phyloP scores from a whole-genome alignment of 2,329 filamentous ascomycete species.

The Pseudocercospora fijiensis region DNA sequence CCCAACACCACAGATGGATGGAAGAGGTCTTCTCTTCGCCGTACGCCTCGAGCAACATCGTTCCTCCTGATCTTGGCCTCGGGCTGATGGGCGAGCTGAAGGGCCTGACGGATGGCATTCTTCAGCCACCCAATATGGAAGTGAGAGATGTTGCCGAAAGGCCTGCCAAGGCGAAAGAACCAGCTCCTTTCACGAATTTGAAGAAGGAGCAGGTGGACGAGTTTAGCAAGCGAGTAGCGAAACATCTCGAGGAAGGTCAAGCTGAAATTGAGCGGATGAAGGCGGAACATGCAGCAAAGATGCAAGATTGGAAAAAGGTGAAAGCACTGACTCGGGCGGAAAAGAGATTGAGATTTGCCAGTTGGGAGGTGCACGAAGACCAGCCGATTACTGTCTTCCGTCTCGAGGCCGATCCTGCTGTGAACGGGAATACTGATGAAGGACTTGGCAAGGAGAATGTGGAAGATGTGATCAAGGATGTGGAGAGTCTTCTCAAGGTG shows the following conservation, averaged over 20 bases:
- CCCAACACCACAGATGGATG: constrained; percentile 98
- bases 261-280: constrained; percentile 84
- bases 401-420: constrained; percentile 50
- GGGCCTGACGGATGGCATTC: constrained; percentile 78
- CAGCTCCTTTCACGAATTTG: constrained; percentile 60
- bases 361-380: constrained; percentile 47
- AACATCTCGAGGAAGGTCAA: constrained; percentile 70
- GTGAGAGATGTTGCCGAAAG: constrained; percentile 32
- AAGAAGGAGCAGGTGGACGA: constrained; percentile 76
- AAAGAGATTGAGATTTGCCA: constrained; percentile 67
- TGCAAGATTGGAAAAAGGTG: constrained; percentile 72
- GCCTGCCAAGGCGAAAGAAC: constrained; percentile 46
- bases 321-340: constrained; percentile 72
- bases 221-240: constrained; percentile 74
- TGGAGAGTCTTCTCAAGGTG: constrained; percentile 69
- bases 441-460: constrained; percentile 52
- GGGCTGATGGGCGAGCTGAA: constrained; percentile 77
- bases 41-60: constrained; percentile 80
- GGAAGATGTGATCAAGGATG: constrained; percentile 70
- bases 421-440: constrained; percentile 35
- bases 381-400: constrained; percentile 43
- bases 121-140: constrained; percentile 58
- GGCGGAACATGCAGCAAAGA: constrained; percentile 69
- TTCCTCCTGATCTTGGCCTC: constrained; percentile 80
- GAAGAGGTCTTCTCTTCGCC: constrained; percentile 92